A percentile compares a stretch with the other conserved stretches of the same genome.
These are phyloP conservation scores for Calonectria pseudoreteaudii DNA, from an alignment of 2,329 filamentous ascomycete species.

Conservation along the genomic window DNA sequence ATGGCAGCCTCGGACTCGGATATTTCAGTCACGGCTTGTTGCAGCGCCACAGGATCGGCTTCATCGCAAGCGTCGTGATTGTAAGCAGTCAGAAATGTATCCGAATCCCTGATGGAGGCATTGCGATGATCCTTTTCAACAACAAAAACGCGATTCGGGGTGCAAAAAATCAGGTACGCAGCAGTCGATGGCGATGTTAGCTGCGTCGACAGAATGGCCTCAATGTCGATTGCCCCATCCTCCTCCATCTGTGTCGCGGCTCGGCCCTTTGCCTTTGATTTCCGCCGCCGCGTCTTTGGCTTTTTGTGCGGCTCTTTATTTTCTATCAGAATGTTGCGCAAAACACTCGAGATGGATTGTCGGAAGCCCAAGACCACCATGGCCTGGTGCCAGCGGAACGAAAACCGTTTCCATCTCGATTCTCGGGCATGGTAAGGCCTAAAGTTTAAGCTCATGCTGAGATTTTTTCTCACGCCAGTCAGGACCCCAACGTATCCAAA, in stretches of 20 bases:
- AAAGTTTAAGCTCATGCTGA: conserved; percentile 63
- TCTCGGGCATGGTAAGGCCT: conserved; percentile 48
- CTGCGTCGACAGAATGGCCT: conserved; percentile 29
- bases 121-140: conserved; percentile 44
- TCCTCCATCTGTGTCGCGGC: neutral
- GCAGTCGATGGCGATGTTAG: conserved; percentile 39
- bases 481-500: conserved; percentile 62
- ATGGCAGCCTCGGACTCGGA: neutral
- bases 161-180: conserved; percentile 47
- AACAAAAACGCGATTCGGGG: conserved; percentile 35
- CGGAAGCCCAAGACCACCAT: conserved; percentile 41
- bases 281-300: rapidly evolving
- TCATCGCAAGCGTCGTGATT: conserved; percentile 46
- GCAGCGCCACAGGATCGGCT: conserved; percentile 24
- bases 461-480: conserved; percentile 57
- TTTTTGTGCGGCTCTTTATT: neutral
- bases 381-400: conserved; percentile 44
- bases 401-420: conserved; percentile 22
- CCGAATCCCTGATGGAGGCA: conserved; percentile 32
- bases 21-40: conserved; percentile 14
- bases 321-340: conserved; percentile 38
- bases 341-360: conserved; percentile 40
- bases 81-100: conserved; percentile 41
- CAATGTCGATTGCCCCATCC: conserved; percentile 8
- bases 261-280: neutral